These are phyloP conservation scores for Senecio squalidus DNA, from an alignment of 140 eudicot species.

Conservation along the genomic window DNA sequence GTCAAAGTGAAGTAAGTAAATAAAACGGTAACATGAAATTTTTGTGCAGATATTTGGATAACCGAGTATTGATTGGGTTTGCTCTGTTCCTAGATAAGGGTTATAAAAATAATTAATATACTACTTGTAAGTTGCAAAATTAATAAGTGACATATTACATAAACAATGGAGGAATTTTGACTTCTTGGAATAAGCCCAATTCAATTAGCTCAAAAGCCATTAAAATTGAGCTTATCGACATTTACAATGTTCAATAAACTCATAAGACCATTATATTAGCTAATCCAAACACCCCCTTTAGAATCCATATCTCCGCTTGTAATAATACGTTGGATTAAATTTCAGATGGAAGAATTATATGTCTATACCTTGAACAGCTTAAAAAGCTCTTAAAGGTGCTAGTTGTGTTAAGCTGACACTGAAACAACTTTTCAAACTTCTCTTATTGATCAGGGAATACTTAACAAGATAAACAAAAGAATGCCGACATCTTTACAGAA, in stretches of 20 bases:
- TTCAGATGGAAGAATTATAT: background rate
- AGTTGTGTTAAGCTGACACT: background rate
- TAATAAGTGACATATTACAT: background rate
- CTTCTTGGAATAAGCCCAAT: slow-evolving; percentile 7
- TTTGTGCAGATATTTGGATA: slow-evolving; percentile 1
- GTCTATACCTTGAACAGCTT: background rate
- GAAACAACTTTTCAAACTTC: background rate
- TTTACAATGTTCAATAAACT: too few relatives aligned
- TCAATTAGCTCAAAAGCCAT: background rate
- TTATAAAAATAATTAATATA: background rate
- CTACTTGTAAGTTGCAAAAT: slow-evolving; percentile 7
- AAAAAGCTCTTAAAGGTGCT: background rate
- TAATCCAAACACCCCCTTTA: too few relatives aligned
- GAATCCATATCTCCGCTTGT: too few relatives aligned
- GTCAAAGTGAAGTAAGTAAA: background rate
- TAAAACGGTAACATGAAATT: background rate
- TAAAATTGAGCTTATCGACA: too few relatives aligned
- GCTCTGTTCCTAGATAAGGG: background rate
- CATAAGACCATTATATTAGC: too few relatives aligned
- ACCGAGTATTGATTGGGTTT: background rate
- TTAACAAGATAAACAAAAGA: slow-evolving; percentile 44
- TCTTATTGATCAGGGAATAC: slow-evolving; percentile 42
- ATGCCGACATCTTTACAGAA: slow-evolving; percentile 69
- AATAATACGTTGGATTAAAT: too few relatives aligned
- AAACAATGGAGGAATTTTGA: background rate